Conservation (phyloP, 352 stramenopile genomes). For the Pythium aquatile region DNA sequence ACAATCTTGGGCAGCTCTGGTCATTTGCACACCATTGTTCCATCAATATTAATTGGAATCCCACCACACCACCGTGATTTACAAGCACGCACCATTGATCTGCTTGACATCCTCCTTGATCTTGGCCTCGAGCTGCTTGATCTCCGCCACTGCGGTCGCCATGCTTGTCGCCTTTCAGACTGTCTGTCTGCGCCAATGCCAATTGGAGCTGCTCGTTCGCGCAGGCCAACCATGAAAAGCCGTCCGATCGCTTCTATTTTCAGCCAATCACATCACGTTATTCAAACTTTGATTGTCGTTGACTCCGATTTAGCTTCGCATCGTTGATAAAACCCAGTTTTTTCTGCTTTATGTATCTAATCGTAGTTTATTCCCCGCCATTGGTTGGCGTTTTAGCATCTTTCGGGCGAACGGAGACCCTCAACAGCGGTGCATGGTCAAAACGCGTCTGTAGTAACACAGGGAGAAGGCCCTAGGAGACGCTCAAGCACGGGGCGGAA, state of each 20-base stretch:
- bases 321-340: not conserved
- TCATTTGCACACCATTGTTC: not conserved
- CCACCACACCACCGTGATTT: not conserved
- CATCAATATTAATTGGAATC: not conserved
- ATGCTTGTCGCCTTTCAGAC: conserved; percentile 35
- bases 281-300: not conserved
- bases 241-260: conserved; percentile 16
- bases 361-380: not conserved
- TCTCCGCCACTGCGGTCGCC: conserved; percentile 54
- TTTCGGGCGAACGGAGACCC: not conserved
- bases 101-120: conserved; percentile 88
- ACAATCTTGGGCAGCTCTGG: conserved; percentile 72
- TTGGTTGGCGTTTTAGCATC: not conserved
- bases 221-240: conserved; percentile 31
- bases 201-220: conserved; percentile 27
- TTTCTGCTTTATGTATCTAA: not conserved
- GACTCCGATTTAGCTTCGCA: not conserved
- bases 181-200: conserved; percentile 22
- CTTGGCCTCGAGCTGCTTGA: conserved; percentile 84
- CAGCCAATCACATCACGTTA: conserved; percentile 22
- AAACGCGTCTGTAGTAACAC: not conserved
- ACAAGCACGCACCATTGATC: conserved; percentile 52
- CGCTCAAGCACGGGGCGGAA: not conserved
- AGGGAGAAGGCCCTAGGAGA: not conserved
- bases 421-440: not conserved